Evolutionary conservation across 305 asterid genomes (phyloP).

Genomic region (Stenogyne calaminthoides): DNA sequence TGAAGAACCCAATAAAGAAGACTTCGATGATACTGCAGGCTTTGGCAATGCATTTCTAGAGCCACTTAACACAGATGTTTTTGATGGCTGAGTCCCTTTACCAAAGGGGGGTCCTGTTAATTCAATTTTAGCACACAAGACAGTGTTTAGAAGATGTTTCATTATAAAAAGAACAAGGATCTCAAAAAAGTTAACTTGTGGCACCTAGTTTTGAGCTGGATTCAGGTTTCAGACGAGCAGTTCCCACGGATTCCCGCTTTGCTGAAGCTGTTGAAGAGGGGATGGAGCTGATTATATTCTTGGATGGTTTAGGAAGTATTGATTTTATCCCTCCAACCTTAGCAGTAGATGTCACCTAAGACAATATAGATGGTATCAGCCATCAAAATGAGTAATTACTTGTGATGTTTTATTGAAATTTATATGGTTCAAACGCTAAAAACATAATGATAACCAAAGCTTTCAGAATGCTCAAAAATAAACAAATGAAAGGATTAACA

Average conservation of each 20-base stretch:
- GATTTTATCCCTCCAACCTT: conserved; percentile 45
- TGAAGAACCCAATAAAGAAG: conserved; percentile 51
- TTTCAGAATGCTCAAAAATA: neutral
- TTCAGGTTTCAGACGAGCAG: conserved; percentile 53
- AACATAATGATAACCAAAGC: conserved; percentile 3
- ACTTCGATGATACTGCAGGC: conserved; percentile 49
- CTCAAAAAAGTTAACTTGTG: conserved; percentile 30
- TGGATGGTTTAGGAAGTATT: conserved; percentile 52
- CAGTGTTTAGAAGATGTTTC: conserved; percentile 19
- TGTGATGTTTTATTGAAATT: neutral
- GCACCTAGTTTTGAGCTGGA: conserved; percentile 50
- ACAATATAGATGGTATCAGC: conserved; percentile 29
- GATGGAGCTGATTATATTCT: conserved; percentile 41
- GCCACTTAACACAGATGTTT: conserved; percentile 46
- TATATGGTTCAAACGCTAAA: neutral
- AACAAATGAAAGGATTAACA: conserved; percentile 5
- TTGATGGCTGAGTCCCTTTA: conserved; percentile 60
- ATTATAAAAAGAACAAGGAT: conserved; percentile 2
- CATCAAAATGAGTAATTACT: neutral
- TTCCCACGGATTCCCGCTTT: conserved; percentile 59
- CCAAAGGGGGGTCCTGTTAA: conserved; percentile 43
- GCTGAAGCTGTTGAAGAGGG: conserved; percentile 42
- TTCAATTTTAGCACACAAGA: conserved; percentile 15
- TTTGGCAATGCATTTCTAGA: conserved; percentile 59
- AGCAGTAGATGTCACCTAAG: conserved; percentile 44